A percentile compares a stretch with the other conserved stretches of the same genome.
Conservation (phyloP, 495 filamentous ascomycete genomes). For the Glutinoglossum americanum region DNA sequence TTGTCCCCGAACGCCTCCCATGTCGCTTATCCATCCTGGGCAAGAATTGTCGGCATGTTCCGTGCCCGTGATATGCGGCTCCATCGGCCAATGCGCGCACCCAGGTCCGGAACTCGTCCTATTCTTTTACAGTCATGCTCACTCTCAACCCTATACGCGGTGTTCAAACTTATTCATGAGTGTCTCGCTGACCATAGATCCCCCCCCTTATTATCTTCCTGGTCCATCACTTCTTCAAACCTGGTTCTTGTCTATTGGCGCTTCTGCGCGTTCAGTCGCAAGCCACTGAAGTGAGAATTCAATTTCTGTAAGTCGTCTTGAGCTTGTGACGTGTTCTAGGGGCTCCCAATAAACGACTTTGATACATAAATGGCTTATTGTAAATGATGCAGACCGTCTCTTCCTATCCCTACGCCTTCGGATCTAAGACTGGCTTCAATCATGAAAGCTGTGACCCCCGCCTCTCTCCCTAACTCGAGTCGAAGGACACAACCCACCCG, state of each 20-base stretch:
- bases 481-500: constrained; percentile 29
- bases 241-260: background rate
- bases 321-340: background rate
- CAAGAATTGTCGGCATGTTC: background rate
- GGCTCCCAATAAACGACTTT: background rate
- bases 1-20: too few relatives aligned
- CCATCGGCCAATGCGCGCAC: background rate
- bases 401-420: background rate
- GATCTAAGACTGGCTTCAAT: background rate
- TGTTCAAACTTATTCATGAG: background rate
- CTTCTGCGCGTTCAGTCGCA: background rate
- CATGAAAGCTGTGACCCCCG: background rate
- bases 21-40: background rate
- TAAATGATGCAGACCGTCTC: background rate
- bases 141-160: background rate
- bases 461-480: background rate
- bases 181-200: background rate
- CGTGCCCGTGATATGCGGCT: background rate
- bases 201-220: background rate
- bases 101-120: background rate
- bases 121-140: background rate
- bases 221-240: background rate
- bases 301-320: background rate
- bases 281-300: background rate
- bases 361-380: background rate